Percentiles rank a stretch among this genome's conserved stretches.
phyloP scores from a whole-genome alignment of 2,329 filamentous ascomycete species.

The Claviceps citrina region DNA sequence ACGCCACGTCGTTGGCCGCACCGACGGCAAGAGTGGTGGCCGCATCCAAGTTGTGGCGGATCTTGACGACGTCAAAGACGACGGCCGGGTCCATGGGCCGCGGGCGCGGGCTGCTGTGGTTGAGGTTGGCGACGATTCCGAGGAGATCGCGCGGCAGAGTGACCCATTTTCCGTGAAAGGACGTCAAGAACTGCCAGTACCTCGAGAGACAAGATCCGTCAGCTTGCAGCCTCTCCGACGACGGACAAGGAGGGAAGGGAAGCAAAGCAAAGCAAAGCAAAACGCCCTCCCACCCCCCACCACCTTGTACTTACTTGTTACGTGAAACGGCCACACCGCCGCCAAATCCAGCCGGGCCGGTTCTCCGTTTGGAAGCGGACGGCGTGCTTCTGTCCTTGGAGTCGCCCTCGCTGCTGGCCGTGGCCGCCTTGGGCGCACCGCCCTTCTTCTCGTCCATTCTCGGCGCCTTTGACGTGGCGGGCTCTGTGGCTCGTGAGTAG shows the following conservation, averaged over 20 bases:
- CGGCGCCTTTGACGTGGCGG: too few species aligned
- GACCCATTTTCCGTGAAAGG: conserved; percentile 71
- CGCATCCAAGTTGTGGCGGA: conserved; percentile 64
- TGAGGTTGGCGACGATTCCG: conserved; percentile 62
- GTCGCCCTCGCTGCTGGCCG: background rate
- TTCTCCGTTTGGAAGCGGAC: background rate
- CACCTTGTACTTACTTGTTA: background rate
- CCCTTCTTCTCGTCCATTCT: too few species aligned
- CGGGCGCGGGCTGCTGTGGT: conserved; percentile 62
- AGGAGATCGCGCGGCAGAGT: conserved; percentile 66
- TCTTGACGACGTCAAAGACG: conserved; percentile 74
- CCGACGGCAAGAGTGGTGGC: conserved; percentile 64
- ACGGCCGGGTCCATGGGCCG: conserved; percentile 64
- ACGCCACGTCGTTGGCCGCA: conserved; percentile 57
- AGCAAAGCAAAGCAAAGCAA: too few species aligned
- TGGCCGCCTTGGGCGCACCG: too few species aligned
- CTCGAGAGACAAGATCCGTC: conserved; percentile 25
- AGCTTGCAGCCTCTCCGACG: too few species aligned
- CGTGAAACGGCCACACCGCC: background rate
- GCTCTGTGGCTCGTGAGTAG: too few species aligned
- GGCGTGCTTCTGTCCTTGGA: background rate
- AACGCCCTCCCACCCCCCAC: too few species aligned
- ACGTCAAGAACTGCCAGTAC: conserved; percentile 75
- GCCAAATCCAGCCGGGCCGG: background rate
- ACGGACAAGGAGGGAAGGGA: too few species aligned